Evolutionary conservation across 2,329 filamentous ascomycete species (phyloP).

Genomic region (Coniella lustricola): DNA sequence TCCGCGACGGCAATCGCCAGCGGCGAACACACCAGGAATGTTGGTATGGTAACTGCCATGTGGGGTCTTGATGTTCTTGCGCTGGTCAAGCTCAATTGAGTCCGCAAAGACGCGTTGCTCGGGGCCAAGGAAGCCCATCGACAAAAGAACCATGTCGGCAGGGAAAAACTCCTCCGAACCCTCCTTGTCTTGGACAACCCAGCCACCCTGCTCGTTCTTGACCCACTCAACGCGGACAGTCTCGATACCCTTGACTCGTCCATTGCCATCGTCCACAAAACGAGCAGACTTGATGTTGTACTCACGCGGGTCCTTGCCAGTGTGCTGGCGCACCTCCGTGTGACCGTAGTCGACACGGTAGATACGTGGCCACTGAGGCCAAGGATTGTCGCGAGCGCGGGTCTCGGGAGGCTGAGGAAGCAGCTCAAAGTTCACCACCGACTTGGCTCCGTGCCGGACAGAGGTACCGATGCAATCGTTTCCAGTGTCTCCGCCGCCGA

Average conservation of each 20-base stretch:
- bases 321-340: conserved; percentile 90
- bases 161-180: conserved; percentile 94
- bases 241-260: conserved; percentile 92
- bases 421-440: conserved; percentile 92
- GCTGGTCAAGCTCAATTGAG: conserved; percentile 81
- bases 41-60: conserved; percentile 85
- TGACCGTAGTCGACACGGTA: conserved; percentile 99
- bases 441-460: conserved; percentile 90
- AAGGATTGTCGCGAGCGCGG: conserved; percentile 90
- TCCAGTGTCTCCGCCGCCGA: conserved; percentile 94
- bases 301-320: conserved; percentile 91
- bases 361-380: conserved; percentile 96
- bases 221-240: conserved; percentile 95
- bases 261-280: conserved; percentile 82
- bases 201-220: conserved; percentile 78
- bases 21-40: conserved; percentile 81
- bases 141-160: conserved; percentile 85
- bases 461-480: conserved; percentile 98
- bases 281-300: conserved; percentile 98
- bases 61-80: conserved; percentile 95
- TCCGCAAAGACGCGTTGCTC: conserved; percentile 79
- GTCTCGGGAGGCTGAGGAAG: conserved; percentile 86
- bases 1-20: conserved; percentile 89
- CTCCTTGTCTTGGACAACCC: conserved; percentile 98
- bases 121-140: conserved; percentile 95